Conservation (phyloP, 106 monocot genomes). For the Apostasia shenzhenica region DNA sequence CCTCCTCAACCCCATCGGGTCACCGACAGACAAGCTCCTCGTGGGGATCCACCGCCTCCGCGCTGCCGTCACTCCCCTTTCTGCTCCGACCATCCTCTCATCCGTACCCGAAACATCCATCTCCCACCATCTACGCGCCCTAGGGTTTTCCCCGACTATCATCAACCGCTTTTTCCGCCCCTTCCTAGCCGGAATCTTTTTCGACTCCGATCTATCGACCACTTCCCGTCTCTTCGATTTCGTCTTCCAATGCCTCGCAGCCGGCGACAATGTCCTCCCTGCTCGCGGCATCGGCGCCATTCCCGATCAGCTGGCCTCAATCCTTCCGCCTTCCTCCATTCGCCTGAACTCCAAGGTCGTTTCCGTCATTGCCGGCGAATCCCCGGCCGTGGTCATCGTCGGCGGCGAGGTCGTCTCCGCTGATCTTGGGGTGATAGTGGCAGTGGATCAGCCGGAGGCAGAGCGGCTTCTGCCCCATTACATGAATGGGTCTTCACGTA, state of each 20-base stretch:
- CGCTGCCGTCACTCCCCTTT: constrained; percentile 18
- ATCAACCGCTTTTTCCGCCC: constrained; percentile 84
- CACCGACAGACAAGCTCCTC: constrained; percentile 64
- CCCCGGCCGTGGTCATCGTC: constrained; percentile 18
- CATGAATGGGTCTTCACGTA: neutral
- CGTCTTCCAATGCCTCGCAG: constrained; percentile 79
- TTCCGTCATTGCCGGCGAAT: constrained; percentile 8
- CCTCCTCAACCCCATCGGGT: constrained; percentile 68
- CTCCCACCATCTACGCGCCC: constrained; percentile 17
- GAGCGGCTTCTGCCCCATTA: constrained; percentile 32
- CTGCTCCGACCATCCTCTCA: constrained; percentile 36
- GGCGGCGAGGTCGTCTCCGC: constrained; percentile 34
- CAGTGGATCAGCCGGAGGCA: constrained; percentile 77
- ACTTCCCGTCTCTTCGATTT: constrained; percentile 83
- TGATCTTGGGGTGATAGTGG: constrained; percentile 60
- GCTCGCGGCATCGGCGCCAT: constrained; percentile 69
- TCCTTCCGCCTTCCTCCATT: constrained; percentile 30
- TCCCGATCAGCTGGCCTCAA: constrained; percentile 53
- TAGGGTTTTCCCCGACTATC: constrained; percentile 58
- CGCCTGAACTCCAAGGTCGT: constrained; percentile 38
- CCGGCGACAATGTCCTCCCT: constrained; percentile 77
- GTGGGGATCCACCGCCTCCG: constrained; percentile 53
- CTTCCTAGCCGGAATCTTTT: constrained; percentile 93
- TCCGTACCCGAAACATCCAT: constrained; percentile 35
- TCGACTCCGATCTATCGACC: constrained; percentile 68